Evolutionary conservation across 768 basidiomycete genomes (phyloP).

Genomic region (Tubosaeta sp.): DNA sequence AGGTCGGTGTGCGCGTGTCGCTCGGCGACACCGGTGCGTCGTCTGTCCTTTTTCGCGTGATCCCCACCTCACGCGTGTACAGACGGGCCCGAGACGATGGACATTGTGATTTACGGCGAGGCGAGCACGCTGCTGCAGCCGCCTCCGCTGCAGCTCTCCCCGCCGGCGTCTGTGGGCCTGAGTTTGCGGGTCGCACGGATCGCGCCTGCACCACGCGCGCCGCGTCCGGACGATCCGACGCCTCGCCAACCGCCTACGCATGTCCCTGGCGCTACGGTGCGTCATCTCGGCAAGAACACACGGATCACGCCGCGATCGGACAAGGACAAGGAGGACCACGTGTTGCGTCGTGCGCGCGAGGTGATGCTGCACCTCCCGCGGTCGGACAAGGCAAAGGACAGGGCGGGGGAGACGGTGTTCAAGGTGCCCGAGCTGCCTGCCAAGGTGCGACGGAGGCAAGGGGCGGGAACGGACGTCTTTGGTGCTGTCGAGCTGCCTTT

Average conservation of each 20-base stretch:
- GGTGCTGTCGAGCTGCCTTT: conserved; percentile 18
- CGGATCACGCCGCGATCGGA: conserved; percentile 17
- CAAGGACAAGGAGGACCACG: conserved; percentile 22
- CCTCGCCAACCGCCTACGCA: conserved; percentile 60
- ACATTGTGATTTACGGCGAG: conserved; percentile 56
- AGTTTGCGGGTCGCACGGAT: conserved; percentile 55
- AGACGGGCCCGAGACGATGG: conserved; percentile 69
- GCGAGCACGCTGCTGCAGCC: conserved; percentile 14
- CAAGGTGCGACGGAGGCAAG: conserved; percentile 18
- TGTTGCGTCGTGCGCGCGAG: conserved; percentile 32
- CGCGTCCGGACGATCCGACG: conserved; percentile 75
- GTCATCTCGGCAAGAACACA: conserved; percentile 18
- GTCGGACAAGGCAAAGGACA: conserved; percentile 11
- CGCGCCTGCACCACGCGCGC: conserved; percentile 38
- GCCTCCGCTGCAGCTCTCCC: conserved; percentile 4
- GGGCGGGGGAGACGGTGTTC: conserved; percentile 22
- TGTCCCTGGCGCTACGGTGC: conserved; percentile 12
- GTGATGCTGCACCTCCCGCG: conserved; percentile 38
- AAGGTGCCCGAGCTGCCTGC: conserved; percentile 49
- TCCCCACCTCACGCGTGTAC: neutral
- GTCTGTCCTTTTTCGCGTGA: neutral
- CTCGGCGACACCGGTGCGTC: conserved; percentile 60
- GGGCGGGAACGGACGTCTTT: conserved; percentile 29
- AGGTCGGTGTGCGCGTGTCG: conserved; percentile 60
- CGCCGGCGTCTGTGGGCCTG: conserved; percentile 25